Percentiles rank a stretch among this genome's conserved stretches.
phyloP scores from a whole-genome alignment of 2,329 filamentous ascomycete genomes.

The Cytospora chrysosperma region DNA sequence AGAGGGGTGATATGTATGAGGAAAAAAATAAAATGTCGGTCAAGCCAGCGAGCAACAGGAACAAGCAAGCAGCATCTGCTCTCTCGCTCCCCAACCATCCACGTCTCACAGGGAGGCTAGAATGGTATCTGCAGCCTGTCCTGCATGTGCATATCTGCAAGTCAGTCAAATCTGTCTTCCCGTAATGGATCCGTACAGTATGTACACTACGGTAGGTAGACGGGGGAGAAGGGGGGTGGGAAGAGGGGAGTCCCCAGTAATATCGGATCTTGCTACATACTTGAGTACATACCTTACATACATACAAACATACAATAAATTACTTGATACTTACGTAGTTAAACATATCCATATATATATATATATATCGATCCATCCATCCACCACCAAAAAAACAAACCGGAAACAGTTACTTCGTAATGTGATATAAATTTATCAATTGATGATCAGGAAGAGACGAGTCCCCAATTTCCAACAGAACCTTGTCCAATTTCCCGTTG shows the following conservation, averaged over 20 bases:
- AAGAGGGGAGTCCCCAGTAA: no score
- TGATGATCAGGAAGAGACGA: not conserved
- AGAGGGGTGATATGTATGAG: not conserved
- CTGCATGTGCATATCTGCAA: constrained; percentile 2
- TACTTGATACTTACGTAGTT: no score
- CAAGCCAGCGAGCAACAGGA: constrained; percentile 8
- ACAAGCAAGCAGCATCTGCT: not conserved
- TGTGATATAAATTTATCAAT: not conserved
- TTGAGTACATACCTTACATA: no score
- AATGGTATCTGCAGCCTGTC: constrained; percentile 6
- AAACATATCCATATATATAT: no score
- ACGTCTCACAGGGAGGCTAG: constrained; percentile 1
- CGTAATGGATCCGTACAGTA: not conserved
- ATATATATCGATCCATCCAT: no score
- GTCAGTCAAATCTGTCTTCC: not conserved
- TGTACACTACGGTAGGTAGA: not conserved
- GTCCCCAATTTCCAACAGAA: constrained; percentile 8
- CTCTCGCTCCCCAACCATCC: not conserved
- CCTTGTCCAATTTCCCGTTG: constrained; percentile 11
- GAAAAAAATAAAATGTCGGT: constrained; percentile 17
- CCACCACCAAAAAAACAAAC: not conserved
- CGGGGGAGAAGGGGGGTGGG: not conserved
- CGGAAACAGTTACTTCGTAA: not conserved
- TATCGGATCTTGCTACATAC: no score
- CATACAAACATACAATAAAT: no score